Evolutionary conservation across 495 filamentous ascomycete genomes (phyloP).

Genomic region (Penicillium tannophilum): DNA sequence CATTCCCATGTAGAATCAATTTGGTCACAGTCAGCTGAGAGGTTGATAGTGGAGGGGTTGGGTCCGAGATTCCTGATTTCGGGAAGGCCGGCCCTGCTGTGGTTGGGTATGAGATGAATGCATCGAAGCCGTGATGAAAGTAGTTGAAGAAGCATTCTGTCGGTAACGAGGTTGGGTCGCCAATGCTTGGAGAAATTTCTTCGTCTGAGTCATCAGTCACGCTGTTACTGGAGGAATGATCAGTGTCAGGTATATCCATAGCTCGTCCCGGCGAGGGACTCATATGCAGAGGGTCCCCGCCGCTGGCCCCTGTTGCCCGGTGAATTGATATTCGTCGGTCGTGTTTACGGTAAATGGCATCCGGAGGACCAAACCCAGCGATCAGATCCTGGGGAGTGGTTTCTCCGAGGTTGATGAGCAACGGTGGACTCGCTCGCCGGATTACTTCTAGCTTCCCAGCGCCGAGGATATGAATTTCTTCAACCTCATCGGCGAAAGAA

Average conservation of each 20-base stretch:
- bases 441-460: constrained; percentile 76
- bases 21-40: constrained; percentile 82
- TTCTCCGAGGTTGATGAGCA: constrained; percentile 72
- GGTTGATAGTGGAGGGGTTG: constrained; percentile 42
- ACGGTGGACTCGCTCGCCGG: constrained; percentile 58
- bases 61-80: constrained; percentile 36
- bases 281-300: constrained; percentile 43
- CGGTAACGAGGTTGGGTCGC: constrained; percentile 44
- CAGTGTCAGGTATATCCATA: constrained; percentile 63
- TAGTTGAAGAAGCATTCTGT: constrained; percentile 95
- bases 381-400: constrained; percentile 90
- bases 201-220: constrained; percentile 79
- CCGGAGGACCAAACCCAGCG: constrained; percentile 88
- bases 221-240: constrained; percentile 77
- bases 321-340: constrained; percentile 92
- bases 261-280: constrained; percentile 48
- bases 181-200: constrained; percentile 38
- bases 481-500: constrained; percentile 75
- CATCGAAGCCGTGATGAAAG: constrained; percentile 91
- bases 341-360: constrained; percentile 91
- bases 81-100: constrained; percentile 67
- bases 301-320: constrained; percentile 42
- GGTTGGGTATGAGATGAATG: constrained; percentile 81
- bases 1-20: constrained; percentile 86
- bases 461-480: constrained; percentile 71